These are phyloP conservation scores for Cyberlindnera maclurae DNA, from an alignment of 805 yeast genomes.

Conservation along the genomic window DNA sequence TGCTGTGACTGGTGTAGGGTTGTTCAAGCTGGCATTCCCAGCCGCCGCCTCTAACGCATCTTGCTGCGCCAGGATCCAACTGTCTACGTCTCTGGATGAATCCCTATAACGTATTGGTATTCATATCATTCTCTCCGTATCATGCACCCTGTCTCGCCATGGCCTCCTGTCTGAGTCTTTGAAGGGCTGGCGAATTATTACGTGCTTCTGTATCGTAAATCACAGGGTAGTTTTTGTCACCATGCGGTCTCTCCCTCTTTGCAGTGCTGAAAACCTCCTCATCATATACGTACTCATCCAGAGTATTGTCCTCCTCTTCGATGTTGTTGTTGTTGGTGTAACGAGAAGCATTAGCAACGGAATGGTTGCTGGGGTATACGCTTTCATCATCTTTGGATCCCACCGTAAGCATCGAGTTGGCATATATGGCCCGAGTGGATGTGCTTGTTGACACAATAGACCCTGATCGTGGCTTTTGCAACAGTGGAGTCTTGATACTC, in stretches of 20 bases:
- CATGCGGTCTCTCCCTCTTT: conserved; percentile 29
- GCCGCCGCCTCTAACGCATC: too few relatives aligned
- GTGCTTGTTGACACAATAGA: conserved; percentile 19
- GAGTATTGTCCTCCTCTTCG: conserved; percentile 1
- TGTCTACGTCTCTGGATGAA: too few relatives aligned
- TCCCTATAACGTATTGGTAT: too few relatives aligned
- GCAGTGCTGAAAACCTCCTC: conserved; percentile 29
- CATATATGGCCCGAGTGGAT: conserved; percentile 21
- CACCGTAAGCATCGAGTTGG: conserved; percentile 17
- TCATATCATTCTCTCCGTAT: too few relatives aligned
- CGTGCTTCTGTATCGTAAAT: conserved; percentile 25
- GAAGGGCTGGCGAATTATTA: conserved; percentile 20
- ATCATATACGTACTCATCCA: conserved; percentile 29
- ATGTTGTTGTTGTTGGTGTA: conserved; percentile 7
- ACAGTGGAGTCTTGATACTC: conserved; percentile 14
- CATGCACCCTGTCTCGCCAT: conserved; percentile 7
- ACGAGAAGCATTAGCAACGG: conserved; percentile 1
- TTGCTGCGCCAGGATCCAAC: too few relatives aligned
- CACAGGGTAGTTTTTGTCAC: conserved; percentile 37
- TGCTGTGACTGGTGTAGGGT: too few relatives aligned
- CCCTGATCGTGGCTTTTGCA: conserved; percentile 11
- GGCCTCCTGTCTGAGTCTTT: conserved; percentile 21
- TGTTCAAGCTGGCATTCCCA: too few relatives aligned
- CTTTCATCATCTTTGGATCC: conserved; percentile 11
- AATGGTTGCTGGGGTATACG: background rate